Conservation (phyloP, 176 grass and related monocot genomes). For the Miscanthus lutarioriparius region DNA sequence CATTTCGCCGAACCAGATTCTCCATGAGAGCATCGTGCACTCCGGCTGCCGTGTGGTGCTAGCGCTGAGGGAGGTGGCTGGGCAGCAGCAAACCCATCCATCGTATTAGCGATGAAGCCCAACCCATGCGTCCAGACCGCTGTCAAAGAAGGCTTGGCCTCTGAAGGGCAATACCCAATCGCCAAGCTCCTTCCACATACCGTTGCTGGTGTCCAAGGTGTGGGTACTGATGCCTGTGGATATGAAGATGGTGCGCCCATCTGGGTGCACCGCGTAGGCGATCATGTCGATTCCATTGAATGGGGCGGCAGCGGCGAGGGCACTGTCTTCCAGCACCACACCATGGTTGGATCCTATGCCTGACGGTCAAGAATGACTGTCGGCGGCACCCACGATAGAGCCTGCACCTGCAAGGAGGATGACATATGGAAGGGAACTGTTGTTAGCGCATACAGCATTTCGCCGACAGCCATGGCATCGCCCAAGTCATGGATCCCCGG, state of each 20-base stretch:
- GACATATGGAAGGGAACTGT: too few species aligned
- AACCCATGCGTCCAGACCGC: background rate
- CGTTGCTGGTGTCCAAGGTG: background rate
- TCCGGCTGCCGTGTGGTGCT: background rate
- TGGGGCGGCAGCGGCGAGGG: background rate
- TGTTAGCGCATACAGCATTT: background rate
- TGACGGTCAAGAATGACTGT: background rate
- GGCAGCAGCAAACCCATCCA: background rate
- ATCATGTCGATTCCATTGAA: background rate
- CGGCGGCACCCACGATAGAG: background rate
- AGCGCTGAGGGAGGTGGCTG: background rate
- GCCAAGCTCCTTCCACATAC: background rate
- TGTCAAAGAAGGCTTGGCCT: background rate
- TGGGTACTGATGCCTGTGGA: background rate
- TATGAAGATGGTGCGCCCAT: background rate
- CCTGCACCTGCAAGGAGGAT: background rate
- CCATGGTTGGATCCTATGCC: background rate
- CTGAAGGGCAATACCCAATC: background rate
- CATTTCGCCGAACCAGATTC: background rate
- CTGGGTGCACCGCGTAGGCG: background rate
- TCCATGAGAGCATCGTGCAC: background rate
- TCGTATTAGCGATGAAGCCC: background rate
- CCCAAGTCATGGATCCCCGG: background rate
- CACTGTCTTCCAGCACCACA: background rate
- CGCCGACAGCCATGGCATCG: background rate